Base-by-base conservation (phyloP, 257 asterid species). In the Gentiana dahurica region DNA sequence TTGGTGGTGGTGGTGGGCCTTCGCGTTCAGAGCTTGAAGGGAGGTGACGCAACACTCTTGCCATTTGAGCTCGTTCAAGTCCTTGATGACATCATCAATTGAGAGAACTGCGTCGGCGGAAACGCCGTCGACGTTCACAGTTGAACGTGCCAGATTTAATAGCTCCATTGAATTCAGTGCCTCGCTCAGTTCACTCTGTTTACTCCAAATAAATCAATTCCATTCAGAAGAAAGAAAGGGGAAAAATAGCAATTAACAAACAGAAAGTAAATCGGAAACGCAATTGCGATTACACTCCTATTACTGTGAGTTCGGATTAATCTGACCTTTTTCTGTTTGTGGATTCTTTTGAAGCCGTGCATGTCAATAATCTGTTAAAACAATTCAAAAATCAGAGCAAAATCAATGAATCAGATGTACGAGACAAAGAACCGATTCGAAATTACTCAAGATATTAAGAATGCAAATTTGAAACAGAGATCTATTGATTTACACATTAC, bases 11-110 rank as follows among this genome's bases (percentile, higher is more conserved):
- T 41, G 10, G 2, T 41, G 9, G 63, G 50, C 59, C 10, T 48
- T 71, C 52, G 62, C 65, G 68, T 80, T 71, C 35, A 55, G 66
- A 53, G 71, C 75, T 66, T 65, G 66, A 54, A 85, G 65, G 54
- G 94, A 85, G 65, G 89, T 79, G 68, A 74, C 69, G 65, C 83
- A 80, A 67, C 94, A 85, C 69, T 83, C 94, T 1, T 79, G 68
- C 97, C 97, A 85, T 45, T 77, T 60, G 61, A 83, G 83, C 54
- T 11, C 59, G 49, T 75, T 76, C 58, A 88, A 77, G 67, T 81
- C 84, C 51, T 57, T 55, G 60, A 68, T 65, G 55, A 75, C 88
- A 49, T 75, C 86, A 44, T 75, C 58, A 51, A 81, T 58, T 9
- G 77, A 37, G 47, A 79, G 48, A 53, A 62, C 8, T 7, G 83